Conservation (phyloP, 2,329 filamentous ascomycete species). For the Helotiales sp. region DNA sequence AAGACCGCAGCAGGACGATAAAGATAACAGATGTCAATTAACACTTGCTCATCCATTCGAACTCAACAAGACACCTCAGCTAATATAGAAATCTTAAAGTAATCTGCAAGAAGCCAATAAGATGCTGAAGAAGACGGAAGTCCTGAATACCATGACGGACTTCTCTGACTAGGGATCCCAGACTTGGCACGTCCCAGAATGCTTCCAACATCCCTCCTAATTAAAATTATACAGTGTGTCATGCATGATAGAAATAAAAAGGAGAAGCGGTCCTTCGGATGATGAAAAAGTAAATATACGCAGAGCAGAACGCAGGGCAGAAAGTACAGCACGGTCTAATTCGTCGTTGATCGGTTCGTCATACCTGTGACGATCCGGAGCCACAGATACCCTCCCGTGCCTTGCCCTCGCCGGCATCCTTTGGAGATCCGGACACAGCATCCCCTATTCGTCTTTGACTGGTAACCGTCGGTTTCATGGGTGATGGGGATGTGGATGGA, state of each 20-base stretch:
- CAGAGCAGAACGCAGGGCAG: not conserved
- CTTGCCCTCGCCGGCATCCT: not conserved
- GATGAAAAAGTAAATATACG: not conserved
- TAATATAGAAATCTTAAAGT: not conserved
- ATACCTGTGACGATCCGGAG: conserved; percentile 6
- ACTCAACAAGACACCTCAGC: not conserved
- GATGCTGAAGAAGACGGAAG: not conserved
- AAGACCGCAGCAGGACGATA: not conserved
- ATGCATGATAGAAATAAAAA: not conserved
- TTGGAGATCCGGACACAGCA: not conserved
- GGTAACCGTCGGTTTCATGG: conserved; percentile 7
- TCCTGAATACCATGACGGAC: not conserved
- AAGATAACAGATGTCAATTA: too few relatives aligned
- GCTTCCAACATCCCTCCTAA: not conserved
- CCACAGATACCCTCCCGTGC: not conserved
- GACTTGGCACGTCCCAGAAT: not conserved
- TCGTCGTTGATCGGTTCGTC: not conserved
- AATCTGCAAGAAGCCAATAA: not conserved
- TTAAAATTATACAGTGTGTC: not conserved
- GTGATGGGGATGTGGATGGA: not conserved
- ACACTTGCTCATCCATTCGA: too few relatives aligned
- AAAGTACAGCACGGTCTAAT: not conserved
- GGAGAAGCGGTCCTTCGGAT: not conserved
- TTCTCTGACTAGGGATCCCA: not conserved
- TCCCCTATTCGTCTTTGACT: not conserved